phyloP scores from a whole-genome alignment of 2,329 filamentous ascomycete genomes.

The Aspergillaceae sp. region DNA sequence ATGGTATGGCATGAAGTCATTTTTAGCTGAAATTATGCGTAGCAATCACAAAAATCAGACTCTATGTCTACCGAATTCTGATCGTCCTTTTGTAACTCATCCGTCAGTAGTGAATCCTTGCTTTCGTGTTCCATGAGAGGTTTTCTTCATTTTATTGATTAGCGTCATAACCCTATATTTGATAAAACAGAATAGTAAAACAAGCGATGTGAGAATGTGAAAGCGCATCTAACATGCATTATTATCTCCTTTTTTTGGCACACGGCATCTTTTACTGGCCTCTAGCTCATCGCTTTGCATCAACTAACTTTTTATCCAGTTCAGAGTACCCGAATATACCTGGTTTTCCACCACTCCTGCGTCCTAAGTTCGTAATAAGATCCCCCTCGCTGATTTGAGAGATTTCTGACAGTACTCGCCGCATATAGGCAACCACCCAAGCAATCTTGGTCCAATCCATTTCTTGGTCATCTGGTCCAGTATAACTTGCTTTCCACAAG shows the following conservation, averaged over 20 bases:
- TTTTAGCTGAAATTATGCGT: no score
- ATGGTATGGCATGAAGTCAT: no score
- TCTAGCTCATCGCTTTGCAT: conserved; percentile 17
- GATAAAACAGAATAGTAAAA: background rate
- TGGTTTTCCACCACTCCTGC: conserved; percentile 27
- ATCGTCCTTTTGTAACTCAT: no score
- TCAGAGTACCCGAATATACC: conserved; percentile 27
- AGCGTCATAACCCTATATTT: background rate
- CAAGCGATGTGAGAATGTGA: background rate
- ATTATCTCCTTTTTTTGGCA: background rate
- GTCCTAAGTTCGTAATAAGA: conserved; percentile 44
- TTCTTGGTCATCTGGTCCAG: conserved; percentile 33
- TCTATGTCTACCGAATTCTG: background rate
- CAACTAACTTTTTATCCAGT: conserved; percentile 32
- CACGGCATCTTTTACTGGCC: background rate
- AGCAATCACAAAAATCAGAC: background rate
- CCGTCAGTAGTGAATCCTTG: no score
- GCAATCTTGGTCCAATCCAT: conserved; percentile 55
- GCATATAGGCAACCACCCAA: conserved; percentile 55
- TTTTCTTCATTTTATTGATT: background rate
- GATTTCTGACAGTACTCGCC: conserved; percentile 48
- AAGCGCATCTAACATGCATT: background rate
- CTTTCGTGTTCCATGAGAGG: no score
- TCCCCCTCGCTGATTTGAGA: conserved; percentile 47
- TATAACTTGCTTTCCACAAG: conserved; percentile 64